Conservation (phyloP, 306 rosid species). For the Ormosia emarginata region DNA sequence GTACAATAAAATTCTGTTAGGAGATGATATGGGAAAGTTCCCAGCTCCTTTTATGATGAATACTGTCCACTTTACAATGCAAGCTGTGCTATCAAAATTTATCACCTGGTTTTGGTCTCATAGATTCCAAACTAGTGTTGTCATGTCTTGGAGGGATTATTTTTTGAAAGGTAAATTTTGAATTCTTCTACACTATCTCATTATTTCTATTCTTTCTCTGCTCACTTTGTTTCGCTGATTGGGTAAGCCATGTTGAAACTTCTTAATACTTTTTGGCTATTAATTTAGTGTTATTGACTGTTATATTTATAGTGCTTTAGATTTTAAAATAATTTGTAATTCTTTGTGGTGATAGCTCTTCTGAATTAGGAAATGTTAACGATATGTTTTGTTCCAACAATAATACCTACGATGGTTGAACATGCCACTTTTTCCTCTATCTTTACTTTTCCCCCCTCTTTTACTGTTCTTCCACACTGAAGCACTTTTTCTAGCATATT, state of each 20-base stretch:
- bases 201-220: not conserved
- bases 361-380: not conserved
- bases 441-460: not conserved
- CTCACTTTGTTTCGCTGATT: slow-evolving; percentile 10
- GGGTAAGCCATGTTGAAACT: slow-evolving; percentile 5
- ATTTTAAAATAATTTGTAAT: not conserved
- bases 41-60: slow-evolving; percentile 98
- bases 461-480: not conserved
- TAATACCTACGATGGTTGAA: not conserved
- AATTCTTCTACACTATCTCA: not conserved
- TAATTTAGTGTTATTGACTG: not conserved
- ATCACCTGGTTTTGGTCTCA: slow-evolving; percentile 87
- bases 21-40: slow-evolving; percentile 88
- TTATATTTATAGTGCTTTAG: not conserved
- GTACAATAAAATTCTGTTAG: slow-evolving; percentile 91
- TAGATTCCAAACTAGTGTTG: slow-evolving; percentile 60
- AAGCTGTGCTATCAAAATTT: slow-evolving; percentile 76
- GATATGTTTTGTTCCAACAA: not conserved
- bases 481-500: slow-evolving; percentile 23
- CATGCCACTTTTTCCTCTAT: not conserved
- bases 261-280: not conserved
- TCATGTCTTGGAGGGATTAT: slow-evolving; percentile 96
- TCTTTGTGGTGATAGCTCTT: slow-evolving; percentile 9
- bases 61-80: slow-evolving; percentile 85
- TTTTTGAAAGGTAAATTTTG: slow-evolving; percentile 64